Conservation (phyloP, 192 early-diverging fungal species). For the Ambispora gerdemannii region DNA sequence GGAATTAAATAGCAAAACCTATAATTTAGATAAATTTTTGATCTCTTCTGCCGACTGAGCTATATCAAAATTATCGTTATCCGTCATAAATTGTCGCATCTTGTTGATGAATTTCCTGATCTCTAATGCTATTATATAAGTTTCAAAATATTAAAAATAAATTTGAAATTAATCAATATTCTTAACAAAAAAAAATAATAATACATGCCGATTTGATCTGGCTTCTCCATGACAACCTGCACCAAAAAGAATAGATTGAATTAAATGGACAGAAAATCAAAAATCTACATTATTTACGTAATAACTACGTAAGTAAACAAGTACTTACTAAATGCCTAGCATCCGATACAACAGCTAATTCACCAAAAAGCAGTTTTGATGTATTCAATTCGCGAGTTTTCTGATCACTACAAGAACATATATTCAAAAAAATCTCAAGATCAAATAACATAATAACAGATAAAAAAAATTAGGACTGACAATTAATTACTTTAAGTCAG, state of each 20-base stretch:
- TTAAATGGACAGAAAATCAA: background rate
- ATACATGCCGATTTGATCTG: background rate
- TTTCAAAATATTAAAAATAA: too few species aligned
- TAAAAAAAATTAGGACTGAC: background rate
- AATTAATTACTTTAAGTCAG: constrained; percentile 39
- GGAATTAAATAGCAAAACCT: too few species aligned
- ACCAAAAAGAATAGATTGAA: background rate
- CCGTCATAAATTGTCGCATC: too few species aligned
- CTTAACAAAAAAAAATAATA: too few species aligned
- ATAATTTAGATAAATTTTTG: too few species aligned
- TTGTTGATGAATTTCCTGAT: too few species aligned
- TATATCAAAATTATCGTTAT: too few species aligned
- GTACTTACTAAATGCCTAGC: background rate
- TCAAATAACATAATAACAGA: background rate
- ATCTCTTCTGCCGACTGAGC: too few species aligned
- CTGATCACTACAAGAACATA: too few species aligned
- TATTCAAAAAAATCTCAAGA: background rate
- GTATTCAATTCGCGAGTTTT: too few species aligned
- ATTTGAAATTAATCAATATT: too few species aligned
- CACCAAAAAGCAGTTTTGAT: background rate
- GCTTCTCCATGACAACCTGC: constrained; percentile 11
- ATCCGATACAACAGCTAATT: background rate
- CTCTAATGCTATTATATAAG: too few species aligned
- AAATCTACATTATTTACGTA: background rate
- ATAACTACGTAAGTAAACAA: background rate